Base-by-base conservation (phyloP, 2,329 filamentous ascomycete genomes). In the Aspergillus ustus region DNA sequence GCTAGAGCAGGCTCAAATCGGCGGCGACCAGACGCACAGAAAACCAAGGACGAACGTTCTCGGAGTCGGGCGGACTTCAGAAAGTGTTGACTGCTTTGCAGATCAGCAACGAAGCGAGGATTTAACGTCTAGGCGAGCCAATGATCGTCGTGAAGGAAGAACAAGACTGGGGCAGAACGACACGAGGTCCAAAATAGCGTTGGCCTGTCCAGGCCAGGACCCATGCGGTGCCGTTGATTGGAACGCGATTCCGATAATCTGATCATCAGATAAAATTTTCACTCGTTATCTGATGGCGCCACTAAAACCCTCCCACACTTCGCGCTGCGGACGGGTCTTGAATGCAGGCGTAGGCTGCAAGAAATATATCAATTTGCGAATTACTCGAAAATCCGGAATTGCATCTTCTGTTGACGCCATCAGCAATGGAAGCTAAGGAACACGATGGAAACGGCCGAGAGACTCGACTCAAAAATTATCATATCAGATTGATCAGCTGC, bases 221-320 rank as follows among this genome's bases (percentile, higher is more conserved):
- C 52, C 52, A 53, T 52, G n/a, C n/a, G 17, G 20, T 37, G 52
- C 37, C 52, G 46, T 28, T 48, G 31, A 57, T 57, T 57, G 53
- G 53, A 48, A 25, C 29, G 22, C 19, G 34, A 22, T 29, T 25
- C 63, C 44, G 65, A 65, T 68, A 66, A 68, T 68, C 67, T 66
- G 61, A 67, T 69, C 66, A 69, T 69, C 66, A 65, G 67, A 69
- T 69, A 67, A 68, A 68, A 60, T 61, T 67, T 66, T 64, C 61
- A 50, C 63, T 52, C 50, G 61, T 69, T 69, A 69, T 69, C 67
- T 61, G 67, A 69, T 69, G 67, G 67, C 61, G 59, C 66, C 66
- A 67, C 34, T 58, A 46, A 56, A 34, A 60, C 56, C 49, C 43
- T 46, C 48, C 45, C 48, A 40, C 48, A 7, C 22, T 31, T 29